Percentiles rank a stretch among this genome's conserved stretches.
These are phyloP conservation scores for Aspergillus sparsus DNA, from an alignment of 495 filamentous ascomycete species.

Conservation along the genomic window DNA sequence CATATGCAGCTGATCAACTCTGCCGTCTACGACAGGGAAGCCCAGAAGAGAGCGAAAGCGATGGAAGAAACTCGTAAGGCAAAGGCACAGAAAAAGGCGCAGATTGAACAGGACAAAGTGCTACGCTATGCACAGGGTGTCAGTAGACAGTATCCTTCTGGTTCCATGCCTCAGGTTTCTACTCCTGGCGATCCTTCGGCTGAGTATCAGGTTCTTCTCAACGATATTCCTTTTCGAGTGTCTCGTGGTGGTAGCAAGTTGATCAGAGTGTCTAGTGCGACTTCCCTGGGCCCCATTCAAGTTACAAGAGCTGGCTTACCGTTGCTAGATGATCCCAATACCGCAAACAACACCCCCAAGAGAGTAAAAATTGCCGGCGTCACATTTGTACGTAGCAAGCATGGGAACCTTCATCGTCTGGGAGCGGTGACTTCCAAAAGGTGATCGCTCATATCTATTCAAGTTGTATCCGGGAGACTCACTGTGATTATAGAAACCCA, in stretches of 20 bases:
- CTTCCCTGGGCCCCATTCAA: conserved; percentile 7
- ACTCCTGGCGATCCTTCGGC: conserved; percentile 33
- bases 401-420: conserved; percentile 81
- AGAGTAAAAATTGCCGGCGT: conserved; percentile 76
- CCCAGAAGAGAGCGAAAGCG: conserved; percentile 67
- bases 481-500: conserved; percentile 39
- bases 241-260: conserved; percentile 83
- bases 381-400: conserved; percentile 84
- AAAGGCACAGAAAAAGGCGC: conserved; percentile 58
- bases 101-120: conserved; percentile 62
- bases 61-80: conserved; percentile 69
- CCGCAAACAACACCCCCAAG: conserved; percentile 74
- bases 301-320: conserved; percentile 47
- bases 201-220: conserved; percentile 68
- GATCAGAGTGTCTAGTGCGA: conserved; percentile 70
- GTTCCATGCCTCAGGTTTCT: conserved; percentile 40
- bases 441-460: conserved; percentile 27
- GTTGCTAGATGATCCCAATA: conserved; percentile 58
- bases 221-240: conserved; percentile 77
- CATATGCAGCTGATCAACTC: conserved; percentile 90
- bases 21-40: conserved; percentile 75
- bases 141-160: conserved; percentile 28
- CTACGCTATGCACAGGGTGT: conserved; percentile 45
- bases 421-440: conserved; percentile 48
- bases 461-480: conserved; percentile 18